Percentiles rank a stretch among this genome's conserved stretches.
Evolutionary conservation across 192 early-diverging fungal genomes (phyloP).

Genomic region (Borealophlyctis nickersoniae): DNA sequence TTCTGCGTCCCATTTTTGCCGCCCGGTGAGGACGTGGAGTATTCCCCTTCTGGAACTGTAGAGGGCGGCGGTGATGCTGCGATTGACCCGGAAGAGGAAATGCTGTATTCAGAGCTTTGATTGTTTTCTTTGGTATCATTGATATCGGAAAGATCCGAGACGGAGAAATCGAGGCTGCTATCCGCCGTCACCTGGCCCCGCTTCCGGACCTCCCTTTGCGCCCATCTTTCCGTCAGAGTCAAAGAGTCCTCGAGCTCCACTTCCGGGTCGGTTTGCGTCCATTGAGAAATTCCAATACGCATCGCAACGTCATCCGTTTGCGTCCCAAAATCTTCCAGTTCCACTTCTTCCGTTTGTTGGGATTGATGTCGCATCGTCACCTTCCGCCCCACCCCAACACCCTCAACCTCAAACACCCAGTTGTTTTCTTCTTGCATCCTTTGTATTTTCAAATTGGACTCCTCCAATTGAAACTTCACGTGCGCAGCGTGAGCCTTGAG

Average conservation of each 20-base stretch:
- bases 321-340: not conserved
- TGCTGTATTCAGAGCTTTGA: not conserved
- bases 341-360: not conserved
- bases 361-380: too few relatives aligned
- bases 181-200: not conserved
- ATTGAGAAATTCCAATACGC: not conserved
- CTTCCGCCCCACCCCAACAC: not conserved
- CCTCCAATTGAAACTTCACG: slow-evolving; percentile 32
- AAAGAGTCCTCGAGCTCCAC: too few relatives aligned
- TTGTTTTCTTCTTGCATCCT: not conserved
- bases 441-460: slow-evolving; percentile 9
- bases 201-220: not conserved
- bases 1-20: not conserved
- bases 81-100: not conserved
- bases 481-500: slow-evolving; percentile 17
- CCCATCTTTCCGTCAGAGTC: not conserved
- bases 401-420: not conserved
- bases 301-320: not conserved
- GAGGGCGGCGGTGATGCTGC: not conserved
- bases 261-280: not conserved
- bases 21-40: not conserved
- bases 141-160: not conserved
- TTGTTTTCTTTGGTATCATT: not conserved
- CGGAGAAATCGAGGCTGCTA: not conserved
- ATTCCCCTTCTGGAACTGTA: not conserved